These are phyloP conservation scores for Laburnicola sp. DNA, from an alignment of 2,329 filamentous ascomycete genomes.

Conservation along the genomic window DNA sequence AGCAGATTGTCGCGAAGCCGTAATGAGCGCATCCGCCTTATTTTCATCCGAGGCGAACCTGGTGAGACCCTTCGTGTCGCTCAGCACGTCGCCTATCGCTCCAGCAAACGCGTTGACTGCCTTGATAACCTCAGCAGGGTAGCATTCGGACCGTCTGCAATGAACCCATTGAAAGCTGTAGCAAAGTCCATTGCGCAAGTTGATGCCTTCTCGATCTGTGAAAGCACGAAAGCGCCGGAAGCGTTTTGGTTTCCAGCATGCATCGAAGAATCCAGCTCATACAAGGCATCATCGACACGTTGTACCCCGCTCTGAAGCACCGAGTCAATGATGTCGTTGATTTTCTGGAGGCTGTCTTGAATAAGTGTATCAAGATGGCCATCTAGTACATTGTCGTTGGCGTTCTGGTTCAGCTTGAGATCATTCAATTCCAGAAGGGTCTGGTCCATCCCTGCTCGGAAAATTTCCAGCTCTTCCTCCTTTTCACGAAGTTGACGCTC, in stretches of 20 bases:
- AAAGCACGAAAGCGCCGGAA: slow-evolving; percentile 89
- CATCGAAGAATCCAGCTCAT: slow-evolving; percentile 97
- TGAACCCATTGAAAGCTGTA: slow-evolving; percentile 97
- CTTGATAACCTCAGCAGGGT: slow-evolving; percentile 86
- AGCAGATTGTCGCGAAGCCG: slow-evolving; percentile 80
- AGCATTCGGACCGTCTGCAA: slow-evolving; percentile 92
- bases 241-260: slow-evolving; percentile 98
- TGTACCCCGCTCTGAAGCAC: slow-evolving; percentile 91
- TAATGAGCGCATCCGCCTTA: slow-evolving; percentile 84
- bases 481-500: slow-evolving; percentile 87
- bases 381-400: slow-evolving; percentile 79
- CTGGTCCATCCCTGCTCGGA: slow-evolving; percentile 97
- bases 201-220: slow-evolving; percentile 95
- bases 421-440: slow-evolving; percentile 91
- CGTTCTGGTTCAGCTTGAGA: slow-evolving; percentile 64
- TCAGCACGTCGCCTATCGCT: slow-evolving; percentile 88
- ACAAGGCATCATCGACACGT: slow-evolving; percentile 92
- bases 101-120: slow-evolving; percentile 88
- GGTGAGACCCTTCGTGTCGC: slow-evolving; percentile 93
- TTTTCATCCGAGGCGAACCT: slow-evolving; percentile 94
- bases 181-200: slow-evolving; percentile 95
- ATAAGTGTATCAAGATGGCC: slow-evolving; percentile 90
- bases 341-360: slow-evolving; percentile 83
- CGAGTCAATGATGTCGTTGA: slow-evolving; percentile 96
- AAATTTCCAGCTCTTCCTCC: slow-evolving; percentile 96